These are phyloP conservation scores for Nectriaceae sp. DNA, from an alignment of 2,329 filamentous ascomycete species.

Conservation along the genomic window DNA sequence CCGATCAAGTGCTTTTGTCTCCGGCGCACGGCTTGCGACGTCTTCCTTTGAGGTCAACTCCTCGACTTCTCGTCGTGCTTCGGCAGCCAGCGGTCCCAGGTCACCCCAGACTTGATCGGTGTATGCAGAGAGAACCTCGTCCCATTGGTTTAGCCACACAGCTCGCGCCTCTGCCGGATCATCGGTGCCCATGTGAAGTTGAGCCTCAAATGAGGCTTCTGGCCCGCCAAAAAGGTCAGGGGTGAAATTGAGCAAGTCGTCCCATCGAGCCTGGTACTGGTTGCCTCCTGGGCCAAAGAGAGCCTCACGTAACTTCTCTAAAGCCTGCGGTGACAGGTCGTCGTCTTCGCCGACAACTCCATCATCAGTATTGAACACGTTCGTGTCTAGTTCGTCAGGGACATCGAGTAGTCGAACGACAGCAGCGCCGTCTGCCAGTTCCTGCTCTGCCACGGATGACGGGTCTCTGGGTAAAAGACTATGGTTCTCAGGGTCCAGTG, in stretches of 20 bases:
- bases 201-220: slow-evolving; percentile 17
- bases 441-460: slow-evolving; percentile 16
- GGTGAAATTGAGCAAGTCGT: slow-evolving; percentile 52
- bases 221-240: slow-evolving; percentile 42
- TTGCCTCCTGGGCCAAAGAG: slow-evolving; percentile 35
- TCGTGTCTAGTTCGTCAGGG: slow-evolving; percentile 17
- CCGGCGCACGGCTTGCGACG: slow-evolving; percentile 14
- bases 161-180: slow-evolving; percentile 41
- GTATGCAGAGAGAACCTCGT: slow-evolving; percentile 56
- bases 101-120: slow-evolving; percentile 71
- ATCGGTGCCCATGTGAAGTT: slow-evolving; percentile 40
- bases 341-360: slow-evolving; percentile 28
- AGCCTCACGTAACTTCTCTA: slow-evolving; percentile 36
- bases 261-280: slow-evolving; percentile 36
- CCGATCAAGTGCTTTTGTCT: slow-evolving; percentile 35
- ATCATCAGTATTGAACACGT: slow-evolving; percentile 18
- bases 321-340: slow-evolving; percentile 29
- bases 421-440: slow-evolving; percentile 39
- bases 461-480: not conserved
- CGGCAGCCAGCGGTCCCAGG: slow-evolving; percentile 54
- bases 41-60: slow-evolving; percentile 31
- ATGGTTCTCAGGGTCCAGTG: slow-evolving; percentile 7
- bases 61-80: slow-evolving; percentile 59
- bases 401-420: slow-evolving; percentile 41
- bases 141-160: slow-evolving; percentile 58